Base-by-base conservation (phyloP, 78 protist genomes). In the Emiliania huxleyi region DNA sequence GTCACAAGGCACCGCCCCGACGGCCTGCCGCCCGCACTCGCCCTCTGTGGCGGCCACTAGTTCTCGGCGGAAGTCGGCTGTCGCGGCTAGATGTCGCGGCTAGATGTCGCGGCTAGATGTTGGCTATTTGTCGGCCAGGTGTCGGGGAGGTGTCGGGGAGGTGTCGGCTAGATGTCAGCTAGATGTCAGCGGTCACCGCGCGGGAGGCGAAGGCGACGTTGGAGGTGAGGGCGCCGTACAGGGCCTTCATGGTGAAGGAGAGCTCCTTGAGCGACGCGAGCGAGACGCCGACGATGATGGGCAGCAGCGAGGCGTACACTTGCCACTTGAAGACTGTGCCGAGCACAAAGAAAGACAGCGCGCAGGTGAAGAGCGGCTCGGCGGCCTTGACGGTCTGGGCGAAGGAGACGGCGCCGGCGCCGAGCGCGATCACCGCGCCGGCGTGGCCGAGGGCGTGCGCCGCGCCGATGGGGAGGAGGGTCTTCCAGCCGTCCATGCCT, bases 311-410 rank as follows among this genome's bases (percentile, higher is more conserved):
- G 33, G 56, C 83, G 84, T 90, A 90, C 87, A 90, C 92, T 15
- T 3, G 22, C 77, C 46, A 37, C 42, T 52, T 15, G 42, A 55
- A 48, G 44, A 69, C n/a, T 23, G 71, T 42, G 84, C 92, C 92
- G 84, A 44, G 48, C 38, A 90, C 40, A 44, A 90, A 2, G 85
- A 2, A n/a, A n/a, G 52, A 42, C 43, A 62, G 45, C 56, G 69
- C 42, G 84, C 83, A 73, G 42, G 83, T 90, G 92, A 90, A 90
- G 56, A 75, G 77, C 33, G 92, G 92, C 92, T 90, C 92, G 46
- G 38, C 46, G 15, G 92, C 48, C 92, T 90, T 90, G 69, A 90
- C 83, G 23, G 48, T 48, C 35, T 87, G 91, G 1, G 91, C 91
- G 75, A 87, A 87, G n/a, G 87, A 77, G 87, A 77, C 87, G 18